Base-by-base conservation (phyloP, 169 alveolate genomes). In the Plasmodium blacklocki region DNA sequence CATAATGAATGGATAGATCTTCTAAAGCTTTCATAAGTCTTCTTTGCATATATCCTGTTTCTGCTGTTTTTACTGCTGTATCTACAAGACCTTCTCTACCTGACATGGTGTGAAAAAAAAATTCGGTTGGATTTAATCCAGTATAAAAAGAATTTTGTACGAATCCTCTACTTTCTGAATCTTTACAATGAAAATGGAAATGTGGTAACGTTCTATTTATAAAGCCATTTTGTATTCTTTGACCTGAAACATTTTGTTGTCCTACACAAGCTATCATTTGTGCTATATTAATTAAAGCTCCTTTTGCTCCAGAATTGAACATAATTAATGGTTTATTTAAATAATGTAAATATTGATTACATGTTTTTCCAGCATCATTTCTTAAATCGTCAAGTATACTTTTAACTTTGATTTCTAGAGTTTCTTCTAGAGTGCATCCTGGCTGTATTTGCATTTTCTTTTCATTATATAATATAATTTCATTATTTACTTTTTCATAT, bases 261-360 rank as follows among this genome's bases (percentile, higher is more conserved):
- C 99, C 99, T n/a, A 98, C 99, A 87, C 99, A 98, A 2, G 99
- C 99, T 87, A 99, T 98, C 99, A 99, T 99, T 93, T 99, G 99
- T 43, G 99, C 98, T 62, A 99, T 93, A 92, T 99, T 99, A 15
- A 97, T 97, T 56, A 97, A 96, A 43, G 98, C 97, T 5, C 99
- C 99, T 88, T 99, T 99, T n/a, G 99, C 98, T 6, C 99, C 99
- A 19, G 99, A 98, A 32, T 97, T 91, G 63, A 98, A 98, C 99
- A 99, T 99, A 68, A 98, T 95, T 52, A 97, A 94, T 4, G 99
- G 99, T 76, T 97, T 94, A 91, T 98, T 98, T 66, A 95, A 94
- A 52, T 96, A 93, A 6, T 97, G 97, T 23, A 99, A 96, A 56
- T 94, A 91, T n/a, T 92, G 78, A 80, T 95, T 95, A 74, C 99